These are phyloP conservation scores for Pythium aristosporum DNA, from an alignment of 352 stramenopile genomes.

Conservation along the genomic window DNA sequence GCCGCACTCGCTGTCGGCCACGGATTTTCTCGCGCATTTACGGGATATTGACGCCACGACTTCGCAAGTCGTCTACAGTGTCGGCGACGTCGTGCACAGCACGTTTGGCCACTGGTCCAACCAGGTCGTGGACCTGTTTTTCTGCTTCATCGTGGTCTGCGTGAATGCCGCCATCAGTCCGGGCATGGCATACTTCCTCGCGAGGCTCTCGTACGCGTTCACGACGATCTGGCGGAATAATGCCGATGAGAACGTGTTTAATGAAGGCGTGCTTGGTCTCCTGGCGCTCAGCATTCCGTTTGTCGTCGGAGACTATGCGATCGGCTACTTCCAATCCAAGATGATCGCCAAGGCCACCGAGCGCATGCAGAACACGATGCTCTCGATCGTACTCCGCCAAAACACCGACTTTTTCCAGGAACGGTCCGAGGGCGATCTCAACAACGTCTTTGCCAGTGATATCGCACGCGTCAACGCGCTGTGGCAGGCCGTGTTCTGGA, in stretches of 20 bases:
- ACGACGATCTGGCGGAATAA: conserved; percentile 38
- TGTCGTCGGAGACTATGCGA: conserved; percentile 81
- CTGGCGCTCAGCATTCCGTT: conserved; percentile 80
- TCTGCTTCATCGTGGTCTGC: conserved; percentile 79
- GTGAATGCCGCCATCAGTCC: conserved; percentile 83
- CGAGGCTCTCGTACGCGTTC: conserved; percentile 70
- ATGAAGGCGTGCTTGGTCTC: conserved; percentile 72
- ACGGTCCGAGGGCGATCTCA: conserved; percentile 83
- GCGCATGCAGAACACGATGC: conserved; percentile 64
- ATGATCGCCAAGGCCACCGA: conserved; percentile 89
- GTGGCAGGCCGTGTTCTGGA: conserved; percentile 89
- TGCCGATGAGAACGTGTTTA: conserved; percentile 51
- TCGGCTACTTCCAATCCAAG: conserved; percentile 89
- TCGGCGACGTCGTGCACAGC: conserved; percentile 69
- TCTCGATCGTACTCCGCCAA: conserved; percentile 81
- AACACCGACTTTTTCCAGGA: conserved; percentile 80
- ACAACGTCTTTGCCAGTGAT: conserved; percentile 88
- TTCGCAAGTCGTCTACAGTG: conserved; percentile 72
- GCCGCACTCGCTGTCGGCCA: conserved; percentile 71
- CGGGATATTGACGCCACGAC: conserved; percentile 83
- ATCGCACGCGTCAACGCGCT: conserved; percentile 84
- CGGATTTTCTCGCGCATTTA: conserved; percentile 79
- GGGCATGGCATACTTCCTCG: conserved; percentile 74
- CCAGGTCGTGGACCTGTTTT: conserved; percentile 66
- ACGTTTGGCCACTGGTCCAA: conserved; percentile 87